These are phyloP conservation scores for Suillus subalutaceus DNA, from an alignment of 768 basidiomycete species.

Conservation along the genomic window DNA sequence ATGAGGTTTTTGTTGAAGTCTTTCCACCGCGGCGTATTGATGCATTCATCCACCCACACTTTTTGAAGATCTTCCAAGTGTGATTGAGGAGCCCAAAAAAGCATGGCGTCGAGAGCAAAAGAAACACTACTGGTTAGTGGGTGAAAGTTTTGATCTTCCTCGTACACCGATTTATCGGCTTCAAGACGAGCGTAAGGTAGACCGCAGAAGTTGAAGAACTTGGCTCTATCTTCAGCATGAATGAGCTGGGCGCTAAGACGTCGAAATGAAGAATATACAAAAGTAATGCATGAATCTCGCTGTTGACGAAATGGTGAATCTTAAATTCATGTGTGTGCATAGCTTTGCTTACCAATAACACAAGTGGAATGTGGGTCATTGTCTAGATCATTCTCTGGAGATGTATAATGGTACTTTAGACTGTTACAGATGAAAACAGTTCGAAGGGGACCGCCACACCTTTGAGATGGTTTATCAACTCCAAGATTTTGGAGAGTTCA, in stretches of 20 bases:
- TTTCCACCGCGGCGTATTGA: constrained; percentile 42
- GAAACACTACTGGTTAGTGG: not conserved
- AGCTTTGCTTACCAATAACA: constrained; percentile 7
- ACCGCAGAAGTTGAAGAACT: constrained; percentile 13
- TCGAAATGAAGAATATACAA: not conserved
- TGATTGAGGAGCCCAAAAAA: constrained; percentile 49
- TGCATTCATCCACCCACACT: constrained; percentile 47
- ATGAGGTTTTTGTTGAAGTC: constrained; percentile 43
- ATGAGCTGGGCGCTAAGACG: not conserved
- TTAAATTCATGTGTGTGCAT: too few species aligned
- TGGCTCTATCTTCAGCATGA: constrained; percentile 3
- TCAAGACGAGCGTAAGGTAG: constrained; percentile 5
- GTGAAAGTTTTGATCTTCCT: not conserved
- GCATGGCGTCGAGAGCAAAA: constrained; percentile 21
- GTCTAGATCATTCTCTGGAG: not conserved
- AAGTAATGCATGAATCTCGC: constrained; percentile 10
- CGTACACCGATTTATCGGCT: constrained; percentile 9
- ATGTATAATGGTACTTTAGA: not conserved
- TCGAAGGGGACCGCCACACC: not conserved
- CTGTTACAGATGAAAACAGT: not conserved
- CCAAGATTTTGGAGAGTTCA: constrained; percentile 12
- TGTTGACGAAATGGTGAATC: not conserved
- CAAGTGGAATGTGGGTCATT: constrained; percentile 11
- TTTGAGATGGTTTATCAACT: constrained; percentile 7
- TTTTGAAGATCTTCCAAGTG: constrained; percentile 43